These are phyloP conservation scores for Martiniozyma asiatica DNA, from an alignment of 1,139 yeast species.

Conservation along the genomic window DNA sequence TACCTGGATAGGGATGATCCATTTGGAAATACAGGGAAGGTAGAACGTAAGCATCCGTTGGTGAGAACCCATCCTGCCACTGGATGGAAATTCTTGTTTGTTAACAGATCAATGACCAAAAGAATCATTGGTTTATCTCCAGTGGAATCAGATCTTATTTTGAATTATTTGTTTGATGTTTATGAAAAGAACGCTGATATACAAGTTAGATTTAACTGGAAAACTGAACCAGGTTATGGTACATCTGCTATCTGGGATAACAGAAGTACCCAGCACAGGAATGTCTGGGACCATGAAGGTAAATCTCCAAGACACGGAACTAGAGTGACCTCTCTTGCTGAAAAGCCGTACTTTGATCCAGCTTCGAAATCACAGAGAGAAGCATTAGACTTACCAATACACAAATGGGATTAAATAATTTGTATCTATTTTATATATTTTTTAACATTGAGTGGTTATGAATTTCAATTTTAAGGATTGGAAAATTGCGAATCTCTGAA, in stretches of 20 bases:
- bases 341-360: slow-evolving; percentile 39
- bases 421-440: too few relatives aligned
- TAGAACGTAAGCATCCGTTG: slow-evolving; percentile 35
- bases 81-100: slow-evolving; percentile 38
- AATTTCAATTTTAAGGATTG: too few relatives aligned
- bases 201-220: slow-evolving; percentile 49
- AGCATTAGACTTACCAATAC: slow-evolving; percentile 30
- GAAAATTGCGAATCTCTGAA: too few relatives aligned
- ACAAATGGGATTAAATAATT: slow-evolving; percentile 9
- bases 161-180: slow-evolving; percentile 29
- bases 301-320: slow-evolving; percentile 43
- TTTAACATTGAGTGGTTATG: too few relatives aligned
- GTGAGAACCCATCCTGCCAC: slow-evolving; percentile 43
- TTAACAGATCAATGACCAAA: slow-evolving; percentile 31
- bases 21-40: slow-evolving; percentile 29
- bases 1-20: slow-evolving; percentile 33
- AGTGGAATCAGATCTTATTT: slow-evolving; percentile 28
- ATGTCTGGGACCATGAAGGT: slow-evolving; percentile 41
- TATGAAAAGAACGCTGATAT: slow-evolving; percentile 33
- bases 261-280: slow-evolving; percentile 34
- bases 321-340: slow-evolving; percentile 48
- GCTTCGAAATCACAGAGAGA: slow-evolving; percentile 43
- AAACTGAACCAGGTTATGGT: slow-evolving; percentile 35
- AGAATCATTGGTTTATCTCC: slow-evolving; percentile 34
- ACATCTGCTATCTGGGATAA: slow-evolving; percentile 51